Percentiles rank a stretch among this genome's conserved stretches.
These are phyloP conservation scores for Sporobolomyces pararoseus DNA, from an alignment of 768 basidiomycete species.

Conservation along the genomic window DNA sequence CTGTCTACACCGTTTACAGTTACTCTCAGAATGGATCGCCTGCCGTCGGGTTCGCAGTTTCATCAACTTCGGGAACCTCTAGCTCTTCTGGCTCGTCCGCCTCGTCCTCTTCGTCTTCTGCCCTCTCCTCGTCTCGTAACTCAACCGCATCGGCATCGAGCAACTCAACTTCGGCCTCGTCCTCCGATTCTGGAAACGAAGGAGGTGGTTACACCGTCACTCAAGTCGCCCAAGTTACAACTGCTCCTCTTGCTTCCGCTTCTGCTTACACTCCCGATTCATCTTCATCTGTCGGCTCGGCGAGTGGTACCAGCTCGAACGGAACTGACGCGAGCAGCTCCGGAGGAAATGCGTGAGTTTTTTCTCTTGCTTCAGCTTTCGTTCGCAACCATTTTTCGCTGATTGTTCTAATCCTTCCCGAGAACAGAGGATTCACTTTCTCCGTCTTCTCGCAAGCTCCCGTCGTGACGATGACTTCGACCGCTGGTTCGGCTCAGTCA, in stretches of 20 bases:
- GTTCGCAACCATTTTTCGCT: not conserved
- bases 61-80: conserved; percentile 27
- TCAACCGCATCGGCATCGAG: conserved; percentile 10
- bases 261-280: conserved; percentile 14
- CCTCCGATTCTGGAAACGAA: not conserved
- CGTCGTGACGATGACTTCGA: conserved; percentile 23
- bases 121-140: conserved; percentile 5
- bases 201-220: conserved; percentile 22
- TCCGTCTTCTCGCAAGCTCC: conserved; percentile 30
- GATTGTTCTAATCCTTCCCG: not conserved
- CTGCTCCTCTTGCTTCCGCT: conserved; percentile 13
- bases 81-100: not conserved
- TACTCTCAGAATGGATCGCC: conserved; percentile 41
- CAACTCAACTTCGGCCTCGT: not conserved
- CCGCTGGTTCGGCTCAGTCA: conserved; percentile 1
- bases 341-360: not conserved
- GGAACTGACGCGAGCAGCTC: conserved; percentile 1
- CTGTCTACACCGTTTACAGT: conserved; percentile 36
- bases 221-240: conserved; percentile 22
- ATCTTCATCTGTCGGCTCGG: not conserved
- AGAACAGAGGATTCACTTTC: conserved; percentile 25
- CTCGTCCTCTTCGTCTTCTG: conserved; percentile 3
- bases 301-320: not conserved
- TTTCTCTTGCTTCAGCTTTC: not conserved
- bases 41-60: conserved; percentile 39